Evolutionary conservation across 805 yeast species (phyloP).

Genomic region (Hyphopichia homilentoma): DNA sequence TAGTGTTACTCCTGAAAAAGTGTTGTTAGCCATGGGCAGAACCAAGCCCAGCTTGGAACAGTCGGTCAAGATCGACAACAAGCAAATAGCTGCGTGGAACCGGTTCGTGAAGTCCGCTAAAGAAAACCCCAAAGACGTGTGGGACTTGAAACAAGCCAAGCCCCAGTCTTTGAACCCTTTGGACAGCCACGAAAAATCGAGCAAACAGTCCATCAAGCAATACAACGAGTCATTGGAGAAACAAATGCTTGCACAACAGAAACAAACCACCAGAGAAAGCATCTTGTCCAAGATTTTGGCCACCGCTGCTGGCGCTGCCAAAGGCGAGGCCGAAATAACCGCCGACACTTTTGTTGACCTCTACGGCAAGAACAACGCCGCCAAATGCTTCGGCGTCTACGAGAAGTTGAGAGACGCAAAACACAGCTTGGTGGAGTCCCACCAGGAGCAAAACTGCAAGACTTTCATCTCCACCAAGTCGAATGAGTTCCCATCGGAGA

Average conservation of each 20-base stretch:
- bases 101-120: constrained; percentile 58
- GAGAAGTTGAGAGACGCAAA: constrained; percentile 23
- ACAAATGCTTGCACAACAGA: constrained; percentile 41
- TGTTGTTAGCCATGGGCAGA: constrained; percentile 79
- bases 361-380: constrained; percentile 32
- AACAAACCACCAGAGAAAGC: constrained; percentile 42
- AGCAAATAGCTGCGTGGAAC: constrained; percentile 76
- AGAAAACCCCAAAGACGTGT: constrained; percentile 53
- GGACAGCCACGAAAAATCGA: constrained; percentile 8
- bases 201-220: constrained; percentile 16
- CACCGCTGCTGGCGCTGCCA: constrained; percentile 17
- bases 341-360: constrained; percentile 29
- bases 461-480: constrained; percentile 30
- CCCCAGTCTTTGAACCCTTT: constrained; percentile 33
- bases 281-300: constrained; percentile 43
- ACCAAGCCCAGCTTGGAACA: constrained; percentile 71
- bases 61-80: constrained; percentile 65
- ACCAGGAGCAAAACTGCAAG: constrained; percentile 18
- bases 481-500: constrained; percentile 26
- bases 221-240: constrained; percentile 37
- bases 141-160: constrained; percentile 45
- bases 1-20: constrained; percentile 80
- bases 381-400: constrained; percentile 33
- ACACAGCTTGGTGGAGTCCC: constrained; percentile 19
- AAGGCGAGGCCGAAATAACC: constrained; percentile 21